These are phyloP conservation scores for Colletotrichum sp. DNA, from an alignment of 2,329 filamentous ascomycete species.

Conservation along the genomic window DNA sequence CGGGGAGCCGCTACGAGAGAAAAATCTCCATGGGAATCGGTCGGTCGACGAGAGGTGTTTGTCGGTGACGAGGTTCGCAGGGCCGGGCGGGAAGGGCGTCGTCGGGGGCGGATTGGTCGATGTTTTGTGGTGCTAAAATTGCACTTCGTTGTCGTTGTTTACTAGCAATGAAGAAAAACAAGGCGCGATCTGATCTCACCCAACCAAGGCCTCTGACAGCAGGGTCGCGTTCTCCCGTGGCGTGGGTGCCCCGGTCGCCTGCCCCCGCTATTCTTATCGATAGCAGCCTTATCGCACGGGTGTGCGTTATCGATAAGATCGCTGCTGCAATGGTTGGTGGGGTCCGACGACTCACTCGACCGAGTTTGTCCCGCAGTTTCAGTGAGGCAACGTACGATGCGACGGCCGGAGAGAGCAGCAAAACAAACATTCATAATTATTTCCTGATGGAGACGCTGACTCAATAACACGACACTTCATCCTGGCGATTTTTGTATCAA, in stretches of 20 bases:
- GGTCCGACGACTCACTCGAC: slow-evolving; percentile 3
- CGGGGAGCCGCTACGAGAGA: slow-evolving; percentile 5
- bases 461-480: neutral
- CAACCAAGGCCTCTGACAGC: slow-evolving; percentile 14
- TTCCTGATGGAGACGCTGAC: neutral
- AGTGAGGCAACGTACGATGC: slow-evolving; percentile 1
- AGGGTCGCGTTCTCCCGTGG: slow-evolving; percentile 14
- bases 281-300: neutral
- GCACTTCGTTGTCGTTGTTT: slow-evolving; percentile 22
- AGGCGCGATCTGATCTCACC: slow-evolving; percentile 22
- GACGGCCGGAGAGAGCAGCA: neutral
- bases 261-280: neutral
- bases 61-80: slow-evolving; percentile 1
- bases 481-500: neutral
- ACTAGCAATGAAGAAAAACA: slow-evolving; percentile 24
- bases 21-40: neutral
- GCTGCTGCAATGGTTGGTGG: neutral
- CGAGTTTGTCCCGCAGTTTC: slow-evolving; percentile 6
- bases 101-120: slow-evolving; percentile 17
- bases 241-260: slow-evolving; percentile 10
- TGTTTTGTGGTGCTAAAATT: slow-evolving; percentile 23
- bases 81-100: slow-evolving; percentile 18
- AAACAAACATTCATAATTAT: neutral
- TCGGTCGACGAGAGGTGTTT: neutral
- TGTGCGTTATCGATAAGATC: slow-evolving; percentile 7